Evolutionary conservation across 2,329 filamentous ascomycete genomes (phyloP).

Genomic region (Verticillium zaregamsianum): DNA sequence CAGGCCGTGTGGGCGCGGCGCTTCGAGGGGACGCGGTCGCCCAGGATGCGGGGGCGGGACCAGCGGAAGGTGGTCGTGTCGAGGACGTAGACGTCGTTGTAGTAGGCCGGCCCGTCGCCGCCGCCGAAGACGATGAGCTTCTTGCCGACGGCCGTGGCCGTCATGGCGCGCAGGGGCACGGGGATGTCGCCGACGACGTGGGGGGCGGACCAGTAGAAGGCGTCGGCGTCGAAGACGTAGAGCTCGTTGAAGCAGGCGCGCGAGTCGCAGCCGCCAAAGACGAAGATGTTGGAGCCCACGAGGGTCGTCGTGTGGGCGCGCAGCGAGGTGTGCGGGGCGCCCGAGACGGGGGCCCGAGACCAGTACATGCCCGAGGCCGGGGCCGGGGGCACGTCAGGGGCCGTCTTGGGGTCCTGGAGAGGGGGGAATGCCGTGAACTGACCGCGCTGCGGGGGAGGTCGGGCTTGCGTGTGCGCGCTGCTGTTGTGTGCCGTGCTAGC

Average conservation of each 20-base stretch:
- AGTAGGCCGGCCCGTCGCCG: conserved; percentile 66
- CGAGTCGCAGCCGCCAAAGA: conserved; percentile 67
- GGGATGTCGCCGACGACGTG: conserved; percentile 61
- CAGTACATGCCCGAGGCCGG: conserved; percentile 71
- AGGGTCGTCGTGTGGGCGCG: conserved; percentile 65
- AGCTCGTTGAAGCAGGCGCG: conserved; percentile 65
- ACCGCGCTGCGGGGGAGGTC: conserved; percentile 24
- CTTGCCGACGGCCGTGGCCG: conserved; percentile 66
- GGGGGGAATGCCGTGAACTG: conserved; percentile 49
- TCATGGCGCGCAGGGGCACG: conserved; percentile 65
- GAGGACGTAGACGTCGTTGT: conserved; percentile 69
- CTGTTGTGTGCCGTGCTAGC: conserved; percentile 15
- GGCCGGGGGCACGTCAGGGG: conserved; percentile 56
- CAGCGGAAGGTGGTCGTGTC: conserved; percentile 67
- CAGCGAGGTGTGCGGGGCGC: conserved; percentile 54
- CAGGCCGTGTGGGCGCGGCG: conserved; percentile 67
- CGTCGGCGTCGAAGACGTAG: conserved; percentile 65
- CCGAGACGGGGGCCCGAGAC: conserved; percentile 62
- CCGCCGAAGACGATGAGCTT: conserved; percentile 68
- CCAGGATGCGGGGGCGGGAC: conserved; percentile 56
- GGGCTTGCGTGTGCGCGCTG: conserved; percentile 3
- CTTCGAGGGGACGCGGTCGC: conserved; percentile 55
- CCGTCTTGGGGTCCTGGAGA: conserved; percentile 51
- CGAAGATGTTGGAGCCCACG: conserved; percentile 62
- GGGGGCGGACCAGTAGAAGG: conserved; percentile 66